Conservation (phyloP, 1,284 basidiomycete genomes). For the Heterobasidion annosum region DNA sequence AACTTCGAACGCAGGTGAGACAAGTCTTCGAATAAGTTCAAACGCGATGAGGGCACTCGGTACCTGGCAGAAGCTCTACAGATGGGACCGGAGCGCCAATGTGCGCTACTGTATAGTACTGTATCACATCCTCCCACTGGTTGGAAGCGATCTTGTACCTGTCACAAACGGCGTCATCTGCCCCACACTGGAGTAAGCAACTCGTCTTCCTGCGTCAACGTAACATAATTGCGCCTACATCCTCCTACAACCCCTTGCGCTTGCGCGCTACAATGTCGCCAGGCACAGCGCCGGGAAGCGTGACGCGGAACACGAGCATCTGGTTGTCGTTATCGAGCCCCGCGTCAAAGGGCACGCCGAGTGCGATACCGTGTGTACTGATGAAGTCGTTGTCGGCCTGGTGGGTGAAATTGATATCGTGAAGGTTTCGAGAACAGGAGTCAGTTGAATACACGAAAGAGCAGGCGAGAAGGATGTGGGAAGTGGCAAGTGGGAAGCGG, state of each 20-base stretch:
- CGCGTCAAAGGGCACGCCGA: conserved; percentile 45
- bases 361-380: conserved; percentile 44
- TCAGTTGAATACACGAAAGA: neutral
- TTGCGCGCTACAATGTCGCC: neutral
- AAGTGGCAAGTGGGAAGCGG: neutral
- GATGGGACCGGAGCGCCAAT: too few species aligned
- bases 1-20: too few species aligned
- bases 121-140: too few species aligned
- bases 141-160: too few species aligned
- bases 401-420: conserved; percentile 10
- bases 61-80: too few species aligned
- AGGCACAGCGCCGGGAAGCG: conserved; percentile 31
- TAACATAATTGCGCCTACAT: too few species aligned
- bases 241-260: neutral
- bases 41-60: too few species aligned
- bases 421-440: neutral
- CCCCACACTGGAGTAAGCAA: too few species aligned
- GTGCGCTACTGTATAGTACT: too few species aligned
- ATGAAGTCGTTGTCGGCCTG: conserved; percentile 63
- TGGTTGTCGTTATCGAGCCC: conserved; percentile 55
- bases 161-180: too few species aligned
- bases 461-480: neutral
- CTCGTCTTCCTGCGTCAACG: too few species aligned
- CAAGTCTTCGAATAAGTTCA: too few species aligned
- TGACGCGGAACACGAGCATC: conserved; percentile 58